Base-by-base conservation (phyloP, 2,329 filamentous ascomycete genomes). In the Alternaria brassicicola region DNA sequence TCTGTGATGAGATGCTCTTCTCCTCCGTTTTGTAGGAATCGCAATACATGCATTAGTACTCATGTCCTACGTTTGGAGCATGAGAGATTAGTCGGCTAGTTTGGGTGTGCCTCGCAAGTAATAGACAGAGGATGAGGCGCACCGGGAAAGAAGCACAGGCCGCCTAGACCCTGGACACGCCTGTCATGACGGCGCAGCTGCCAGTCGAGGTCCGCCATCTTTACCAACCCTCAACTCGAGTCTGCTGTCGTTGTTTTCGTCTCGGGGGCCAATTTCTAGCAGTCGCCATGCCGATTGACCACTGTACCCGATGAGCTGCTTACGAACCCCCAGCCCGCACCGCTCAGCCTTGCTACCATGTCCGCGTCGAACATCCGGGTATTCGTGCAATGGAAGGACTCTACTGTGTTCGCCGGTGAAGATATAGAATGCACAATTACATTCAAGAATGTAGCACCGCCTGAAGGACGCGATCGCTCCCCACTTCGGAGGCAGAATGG, bases 391-490 rank as follows among this genome's bases (percentile, higher is more conserved):
- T 99, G 94, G 91, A 90, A 92, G 77, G 91, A 96, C 75, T 89
- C 94, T 78, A 93, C 91, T 62, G 92, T 99, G 71, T 99, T 98
- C 80, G 92, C 95, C 56, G 95, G 95, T 78, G 95, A 99, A 83
- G 90, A 97, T 74, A 86, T 98, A 73, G 91, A 93, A 80, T 98
- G 95, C 80, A 93, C 89, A 67, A 96, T 99, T 77, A 97, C 92
- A 49, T 99, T 99, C 81, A 94, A 90, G 80, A 99, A 99, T 76
- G 85, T 93, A 48, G 82, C 85, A 28, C 77, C 72, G 63, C 84
- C 86, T n/a, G 64, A 72, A 21, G 70, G 73, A n/a, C 63, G 63
- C 64, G 71, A 74, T 57, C 66, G 71, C 62, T 71, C 69, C 52
- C 67, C 69, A 42, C 59, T 61, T 50, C 68, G 69, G 63, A 70